Conservation (phyloP, 1,284 basidiomycete species). For the Coniferiporia sulphurascens region DNA sequence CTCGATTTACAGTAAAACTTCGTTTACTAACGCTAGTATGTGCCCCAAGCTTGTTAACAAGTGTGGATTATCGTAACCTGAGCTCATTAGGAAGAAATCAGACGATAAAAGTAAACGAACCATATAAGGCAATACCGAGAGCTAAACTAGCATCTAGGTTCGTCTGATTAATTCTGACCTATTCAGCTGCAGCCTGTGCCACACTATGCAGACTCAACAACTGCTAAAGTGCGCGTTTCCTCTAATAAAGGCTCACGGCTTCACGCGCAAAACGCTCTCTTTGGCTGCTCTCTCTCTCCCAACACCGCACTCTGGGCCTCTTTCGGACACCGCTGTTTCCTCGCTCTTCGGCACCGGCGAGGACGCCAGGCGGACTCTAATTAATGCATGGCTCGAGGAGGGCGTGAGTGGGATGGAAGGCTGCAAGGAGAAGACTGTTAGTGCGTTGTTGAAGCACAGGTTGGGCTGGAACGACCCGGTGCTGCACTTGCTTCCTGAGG, state of each 20-base stretch:
- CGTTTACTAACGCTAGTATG: no score
- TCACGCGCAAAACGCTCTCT: slow-evolving; percentile 66
- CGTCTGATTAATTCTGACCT: no score
- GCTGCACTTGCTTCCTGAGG: slow-evolving; percentile 58
- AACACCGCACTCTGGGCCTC: slow-evolving; percentile 47
- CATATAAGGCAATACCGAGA: no score
- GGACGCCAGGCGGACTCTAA: slow-evolving; percentile 54
- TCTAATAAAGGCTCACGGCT: slow-evolving; percentile 60
- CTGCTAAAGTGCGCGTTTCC: slow-evolving; percentile 59
- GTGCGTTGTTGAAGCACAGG: slow-evolving; percentile 46
- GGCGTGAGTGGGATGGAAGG: slow-evolving; percentile 50
- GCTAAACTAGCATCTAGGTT: no score
- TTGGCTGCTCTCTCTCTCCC: slow-evolving; percentile 54
- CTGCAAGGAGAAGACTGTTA: slow-evolving; percentile 30
- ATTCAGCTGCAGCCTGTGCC: no score
- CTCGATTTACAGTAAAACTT: no score
- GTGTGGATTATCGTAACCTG: no score
- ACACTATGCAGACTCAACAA: slow-evolving; percentile 8
- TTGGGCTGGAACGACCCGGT: slow-evolving; percentile 62
- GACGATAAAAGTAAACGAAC: no score
- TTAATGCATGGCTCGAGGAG: slow-evolving; percentile 65
- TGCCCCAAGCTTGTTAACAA: no score
- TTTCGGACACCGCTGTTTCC: slow-evolving; percentile 65
- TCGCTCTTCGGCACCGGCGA: slow-evolving; percentile 70
- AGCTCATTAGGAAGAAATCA: no score